Conservation (phyloP, 2,329 filamentous ascomycete species). For the Colletotrichum endophyticum region DNA sequence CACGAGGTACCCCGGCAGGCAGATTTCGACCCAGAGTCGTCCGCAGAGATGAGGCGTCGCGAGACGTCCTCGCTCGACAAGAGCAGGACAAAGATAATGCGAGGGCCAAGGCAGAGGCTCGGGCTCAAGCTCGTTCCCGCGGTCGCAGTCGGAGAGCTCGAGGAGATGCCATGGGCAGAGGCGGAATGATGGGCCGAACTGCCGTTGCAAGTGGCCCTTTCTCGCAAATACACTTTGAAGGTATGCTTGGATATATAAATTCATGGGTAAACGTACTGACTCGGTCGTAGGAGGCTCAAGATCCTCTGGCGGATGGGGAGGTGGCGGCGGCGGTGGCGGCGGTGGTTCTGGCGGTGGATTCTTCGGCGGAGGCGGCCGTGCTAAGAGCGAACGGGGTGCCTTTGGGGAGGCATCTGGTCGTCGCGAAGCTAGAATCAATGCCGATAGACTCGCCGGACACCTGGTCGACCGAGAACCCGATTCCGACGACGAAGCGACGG, state of each 20-base stretch:
- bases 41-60: slow-evolving; percentile 54
- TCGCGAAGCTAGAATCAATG: slow-evolving; percentile 58
- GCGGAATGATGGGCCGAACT: slow-evolving; percentile 38
- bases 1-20: slow-evolving; percentile 38
- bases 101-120: slow-evolving; percentile 22
- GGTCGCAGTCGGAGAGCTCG: slow-evolving; percentile 46
- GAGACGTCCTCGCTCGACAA: slow-evolving; percentile 49
- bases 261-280: background rate
- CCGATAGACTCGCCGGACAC: slow-evolving; percentile 57
- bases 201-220: slow-evolving; percentile 45
- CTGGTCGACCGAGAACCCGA: slow-evolving; percentile 30
- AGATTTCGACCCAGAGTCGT: slow-evolving; percentile 55
- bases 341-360: slow-evolving; percentile 29
- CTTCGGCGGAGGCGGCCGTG: slow-evolving; percentile 28
- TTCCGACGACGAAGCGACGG: slow-evolving; percentile 26
- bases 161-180: slow-evolving; percentile 49
- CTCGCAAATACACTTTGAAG: slow-evolving; percentile 27
- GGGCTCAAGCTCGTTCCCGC: slow-evolving; percentile 19
- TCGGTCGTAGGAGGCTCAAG: slow-evolving; percentile 17
- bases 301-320: slow-evolving; percentile 15
- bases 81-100: slow-evolving; percentile 45
- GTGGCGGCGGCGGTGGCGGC: slow-evolving; percentile 19
- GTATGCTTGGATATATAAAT: background rate
- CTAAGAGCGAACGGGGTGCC: slow-evolving; percentile 39
- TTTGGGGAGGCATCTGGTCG: slow-evolving; percentile 39